Conservation (phyloP, 73 alveolate species). For the Strombidium stylifer region DNA sequence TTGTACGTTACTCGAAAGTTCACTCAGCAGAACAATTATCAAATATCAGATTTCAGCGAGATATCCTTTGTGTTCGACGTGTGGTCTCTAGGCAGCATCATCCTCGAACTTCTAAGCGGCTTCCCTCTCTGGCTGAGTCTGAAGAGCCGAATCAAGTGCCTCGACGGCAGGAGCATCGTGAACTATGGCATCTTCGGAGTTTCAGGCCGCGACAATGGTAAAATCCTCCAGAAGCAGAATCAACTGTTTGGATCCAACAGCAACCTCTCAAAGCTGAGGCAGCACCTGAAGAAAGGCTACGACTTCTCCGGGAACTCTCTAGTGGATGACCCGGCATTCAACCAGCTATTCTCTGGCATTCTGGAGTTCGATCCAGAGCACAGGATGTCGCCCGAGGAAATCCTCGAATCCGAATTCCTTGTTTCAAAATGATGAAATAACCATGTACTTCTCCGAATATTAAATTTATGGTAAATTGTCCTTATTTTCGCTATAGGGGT, state of each 20-base stretch:
- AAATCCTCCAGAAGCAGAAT: slow-evolving; percentile 47
- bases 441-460: background rate
- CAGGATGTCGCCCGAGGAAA: slow-evolving; percentile 51
- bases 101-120: slow-evolving; percentile 61
- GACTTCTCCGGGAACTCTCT: background rate
- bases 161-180: slow-evolving; percentile 26
- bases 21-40: slow-evolving; percentile 1
- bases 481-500: background rate
- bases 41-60: slow-evolving; percentile 10
- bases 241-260: background rate
- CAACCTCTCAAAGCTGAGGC: slow-evolving; percentile 12
- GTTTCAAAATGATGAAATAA: background rate
- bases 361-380: slow-evolving; percentile 42
- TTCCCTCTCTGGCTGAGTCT: slow-evolving; percentile 75
- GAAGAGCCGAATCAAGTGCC: slow-evolving; percentile 44
- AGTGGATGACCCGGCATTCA: slow-evolving; percentile 12
- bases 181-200: slow-evolving; percentile 67
- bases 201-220: slow-evolving; percentile 43
- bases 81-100: slow-evolving; percentile 68
- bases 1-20: slow-evolving; percentile 14
- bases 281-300: slow-evolving; percentile 17
- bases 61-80: slow-evolving; percentile 52
- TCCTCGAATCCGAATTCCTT: slow-evolving; percentile 38
- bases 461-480: no score
- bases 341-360: slow-evolving; percentile 39